Base-by-base conservation (phyloP, 2,329 filamentous ascomycete species). In the Trichothecium sympodiale region DNA sequence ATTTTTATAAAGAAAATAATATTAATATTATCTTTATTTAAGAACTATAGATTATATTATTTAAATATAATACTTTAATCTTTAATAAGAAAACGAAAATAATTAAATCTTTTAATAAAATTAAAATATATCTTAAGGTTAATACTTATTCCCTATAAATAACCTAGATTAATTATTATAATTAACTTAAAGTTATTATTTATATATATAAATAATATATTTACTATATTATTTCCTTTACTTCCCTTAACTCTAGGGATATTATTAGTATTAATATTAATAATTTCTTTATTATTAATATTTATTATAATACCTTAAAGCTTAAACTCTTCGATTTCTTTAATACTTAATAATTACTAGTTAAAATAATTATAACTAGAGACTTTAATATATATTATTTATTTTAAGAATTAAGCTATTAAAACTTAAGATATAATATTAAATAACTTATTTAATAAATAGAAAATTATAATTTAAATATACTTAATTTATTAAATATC, bases 181-280 rank as follows among this genome's bases (percentile, higher is more conserved):
- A 33, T 25, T 20, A 33, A 33, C n/a, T 17, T 27, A 16, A 38
- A 10, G n/a, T 33, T 16, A 18, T 25, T 17, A 25, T 17, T 10
- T 20, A 10, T 33, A 29, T 14, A 5, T 33, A 38, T 28, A 26
- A 4, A 23, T 16, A 35, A 35, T 10, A 27, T 31, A 14, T 13
- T 23, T 15, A 14, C 4, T 31, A 37, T 29, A 20, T 36, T 36
- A 40, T 30, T n/a, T 29, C n/a, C n/a, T n/a, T n/a, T n/a, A n/a
- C n/a, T n/a, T n/a, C n/a, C n/a, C n/a, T n/a, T 37, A 17, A 36
- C 23, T 33, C 17, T 33, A 39, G 15, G 8, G 12, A 35, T 29
- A 25, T 35, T 27, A 30, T 29, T 9, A 15, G 7, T 8, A 31
- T 23, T 17, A 35, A 31, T 31, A 27, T 32, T 30, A 33, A 37